Percentiles rank a stretch among this genome's conserved stretches.
These are phyloP conservation scores for Cynanchum wilfordii DNA, from an alignment of 257 asterid genomes.

Conservation along the genomic window DNA sequence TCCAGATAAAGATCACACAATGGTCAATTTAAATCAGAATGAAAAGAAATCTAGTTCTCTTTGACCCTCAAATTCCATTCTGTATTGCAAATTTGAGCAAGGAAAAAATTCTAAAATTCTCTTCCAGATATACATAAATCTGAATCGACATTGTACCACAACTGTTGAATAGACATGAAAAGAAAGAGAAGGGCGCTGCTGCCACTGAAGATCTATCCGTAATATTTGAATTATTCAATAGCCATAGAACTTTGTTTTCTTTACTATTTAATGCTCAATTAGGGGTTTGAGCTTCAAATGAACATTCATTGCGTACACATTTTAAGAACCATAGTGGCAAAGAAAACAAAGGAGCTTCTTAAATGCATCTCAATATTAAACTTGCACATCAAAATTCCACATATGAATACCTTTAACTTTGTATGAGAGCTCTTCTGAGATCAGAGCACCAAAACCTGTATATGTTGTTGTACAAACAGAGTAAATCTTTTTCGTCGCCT, in stretches of 20 bases:
- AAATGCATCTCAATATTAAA: neutral
- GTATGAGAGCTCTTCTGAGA: slow-evolving; percentile 80
- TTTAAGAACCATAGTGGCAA: neutral
- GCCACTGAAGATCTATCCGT: neutral
- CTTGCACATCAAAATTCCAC: neutral
- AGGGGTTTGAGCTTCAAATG: neutral
- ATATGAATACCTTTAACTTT: slow-evolving; percentile 68
- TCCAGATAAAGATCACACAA: neutral
- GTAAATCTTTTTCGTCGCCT: slow-evolving; percentile 87
- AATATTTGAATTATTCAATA: neutral
- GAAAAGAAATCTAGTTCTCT: neutral
- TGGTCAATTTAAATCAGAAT: neutral
- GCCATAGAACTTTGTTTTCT: neutral
- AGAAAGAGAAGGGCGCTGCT: neutral
- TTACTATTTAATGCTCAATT: neutral
- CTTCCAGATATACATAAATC: neutral
- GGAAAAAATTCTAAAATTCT: neutral
- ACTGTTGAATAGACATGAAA: neutral
- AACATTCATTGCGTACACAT: neutral
- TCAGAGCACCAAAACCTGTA: slow-evolving; percentile 83
- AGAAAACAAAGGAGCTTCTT: neutral
- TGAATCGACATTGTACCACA: neutral
- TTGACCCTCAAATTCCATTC: neutral
- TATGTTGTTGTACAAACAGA: slow-evolving; percentile 79
- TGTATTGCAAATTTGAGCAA: neutral